These are phyloP conservation scores for Pyricularia sp. DNA, from an alignment of 2,329 filamentous ascomycete species.

Conservation along the genomic window DNA sequence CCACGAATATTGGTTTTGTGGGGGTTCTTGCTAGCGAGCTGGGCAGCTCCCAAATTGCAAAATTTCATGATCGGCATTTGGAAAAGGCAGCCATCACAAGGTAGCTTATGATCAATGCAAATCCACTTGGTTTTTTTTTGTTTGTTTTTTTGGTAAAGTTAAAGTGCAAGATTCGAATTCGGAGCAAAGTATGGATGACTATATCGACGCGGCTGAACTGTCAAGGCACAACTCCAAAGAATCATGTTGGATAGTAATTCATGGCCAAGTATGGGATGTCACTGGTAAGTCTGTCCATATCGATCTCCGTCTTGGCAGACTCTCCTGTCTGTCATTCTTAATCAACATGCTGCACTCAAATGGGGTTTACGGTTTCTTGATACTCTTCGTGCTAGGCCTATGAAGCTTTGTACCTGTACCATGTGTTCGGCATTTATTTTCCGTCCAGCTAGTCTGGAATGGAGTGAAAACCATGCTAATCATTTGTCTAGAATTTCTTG, in stretches of 20 bases:
- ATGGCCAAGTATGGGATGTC: slow-evolving; percentile 3
- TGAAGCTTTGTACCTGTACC: neutral
- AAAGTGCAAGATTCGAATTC: neutral
- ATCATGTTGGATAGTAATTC: slow-evolving; percentile 1
- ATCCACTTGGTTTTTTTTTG: neutral
- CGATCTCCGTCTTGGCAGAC: neutral
- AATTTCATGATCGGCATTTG: neutral
- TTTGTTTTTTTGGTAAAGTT: neutral
- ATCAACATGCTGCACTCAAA: neutral
- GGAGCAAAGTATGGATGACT: neutral
- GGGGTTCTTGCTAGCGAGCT: neutral
- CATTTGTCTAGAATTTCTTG: neutral
- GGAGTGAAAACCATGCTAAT: neutral
- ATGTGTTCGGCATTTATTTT: neutral
- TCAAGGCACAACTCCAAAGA: neutral
- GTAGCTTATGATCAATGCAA: neutral
- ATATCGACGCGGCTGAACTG: neutral
- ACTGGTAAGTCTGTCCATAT: neutral
- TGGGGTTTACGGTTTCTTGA: neutral
- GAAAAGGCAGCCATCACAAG: neutral
- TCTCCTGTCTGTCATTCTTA: neutral
- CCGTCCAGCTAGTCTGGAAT: neutral
- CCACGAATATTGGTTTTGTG: neutral
- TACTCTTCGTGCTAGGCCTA: neutral
- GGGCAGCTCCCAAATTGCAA: neutral